Evolutionary conservation across 2,329 filamentous ascomycete species (phyloP).

Genomic region (Fusarium irregulare): DNA sequence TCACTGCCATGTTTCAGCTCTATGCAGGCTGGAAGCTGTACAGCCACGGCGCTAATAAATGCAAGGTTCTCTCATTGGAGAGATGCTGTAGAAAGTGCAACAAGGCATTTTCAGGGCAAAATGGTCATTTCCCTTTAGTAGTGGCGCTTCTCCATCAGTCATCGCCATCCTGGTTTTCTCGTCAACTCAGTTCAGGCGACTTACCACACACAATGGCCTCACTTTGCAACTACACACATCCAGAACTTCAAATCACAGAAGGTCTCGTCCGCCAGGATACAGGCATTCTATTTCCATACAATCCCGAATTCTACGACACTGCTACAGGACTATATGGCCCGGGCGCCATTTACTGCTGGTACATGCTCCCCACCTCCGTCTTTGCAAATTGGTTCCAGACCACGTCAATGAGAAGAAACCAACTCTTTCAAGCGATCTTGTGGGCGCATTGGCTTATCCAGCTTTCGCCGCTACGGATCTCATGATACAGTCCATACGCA

Average conservation of each 20-base stretch:
- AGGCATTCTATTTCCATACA: conserved; percentile 5
- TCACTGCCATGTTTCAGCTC: not conserved
- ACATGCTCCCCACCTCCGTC: conserved; percentile 17
- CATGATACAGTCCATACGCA: not conserved
- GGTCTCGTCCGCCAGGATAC: not conserved
- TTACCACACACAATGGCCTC: not conserved
- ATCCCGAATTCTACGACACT: conserved; percentile 18
- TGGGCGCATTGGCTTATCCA: conserved; percentile 16
- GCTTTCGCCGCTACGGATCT: conserved; percentile 16
- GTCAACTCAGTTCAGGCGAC: too few relatives aligned
- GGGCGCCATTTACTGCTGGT: conserved; percentile 21
- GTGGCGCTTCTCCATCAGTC: too few relatives aligned
- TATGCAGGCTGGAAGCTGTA: not conserved
- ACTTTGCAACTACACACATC: conserved; percentile 25
- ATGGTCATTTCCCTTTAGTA: not conserved
- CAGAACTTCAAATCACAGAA: conserved; percentile 10
- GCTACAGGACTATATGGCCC: conserved; percentile 14
- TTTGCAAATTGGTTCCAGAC: not conserved
- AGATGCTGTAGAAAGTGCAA: not conserved
- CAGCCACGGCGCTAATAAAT: not conserved
- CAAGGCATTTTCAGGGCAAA: not conserved
- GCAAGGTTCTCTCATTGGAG: not conserved
- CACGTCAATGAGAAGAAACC: not conserved
- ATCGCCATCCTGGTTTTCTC: too few relatives aligned
- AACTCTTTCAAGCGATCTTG: conserved; percentile 6